Conservation (phyloP, 305 asterid genomes). For the Solanum hybrid region DNA sequence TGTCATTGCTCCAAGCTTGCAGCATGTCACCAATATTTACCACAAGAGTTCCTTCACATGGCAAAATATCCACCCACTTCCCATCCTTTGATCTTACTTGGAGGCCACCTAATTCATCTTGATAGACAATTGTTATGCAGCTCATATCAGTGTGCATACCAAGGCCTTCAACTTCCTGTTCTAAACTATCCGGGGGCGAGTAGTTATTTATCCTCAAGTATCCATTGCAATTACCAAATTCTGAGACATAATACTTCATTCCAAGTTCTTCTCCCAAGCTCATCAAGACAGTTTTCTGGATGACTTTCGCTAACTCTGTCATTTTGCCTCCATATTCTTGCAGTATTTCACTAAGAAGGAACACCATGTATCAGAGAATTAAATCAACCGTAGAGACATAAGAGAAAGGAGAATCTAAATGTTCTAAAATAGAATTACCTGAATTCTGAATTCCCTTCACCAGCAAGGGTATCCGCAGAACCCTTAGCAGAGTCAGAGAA, state of each 20-base stretch:
- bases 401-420: not conserved
- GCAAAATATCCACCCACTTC: slow-evolving; percentile 54
- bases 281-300: slow-evolving; percentile 31
- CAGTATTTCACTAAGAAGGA: slow-evolving; percentile 27
- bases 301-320: slow-evolving; percentile 31
- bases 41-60: slow-evolving; percentile 49
- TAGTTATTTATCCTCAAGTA: slow-evolving; percentile 66
- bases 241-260: slow-evolving; percentile 28
- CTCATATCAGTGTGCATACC: slow-evolving; percentile 90
- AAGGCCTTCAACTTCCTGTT: slow-evolving; percentile 45
- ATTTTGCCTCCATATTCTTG: slow-evolving; percentile 55
- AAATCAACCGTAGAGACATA: not conserved
- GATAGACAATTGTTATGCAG: slow-evolving; percentile 54
- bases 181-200: slow-evolving; percentile 22
- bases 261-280: slow-evolving; percentile 32
- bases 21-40: slow-evolving; percentile 69
- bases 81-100: slow-evolving; percentile 57
- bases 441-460: slow-evolving; percentile 25
- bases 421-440: slow-evolving; percentile 25
- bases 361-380: not conserved
- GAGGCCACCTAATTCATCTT: slow-evolving; percentile 64
- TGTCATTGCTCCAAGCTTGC: slow-evolving; percentile 74
- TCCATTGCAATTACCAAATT: slow-evolving; percentile 54
- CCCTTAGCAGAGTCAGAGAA: slow-evolving; percentile 37
- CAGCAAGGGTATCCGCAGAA: slow-evolving; percentile 30